Base-by-base conservation (phyloP, 1,284 basidiomycete genomes). In the Stereum hirsutum region DNA sequence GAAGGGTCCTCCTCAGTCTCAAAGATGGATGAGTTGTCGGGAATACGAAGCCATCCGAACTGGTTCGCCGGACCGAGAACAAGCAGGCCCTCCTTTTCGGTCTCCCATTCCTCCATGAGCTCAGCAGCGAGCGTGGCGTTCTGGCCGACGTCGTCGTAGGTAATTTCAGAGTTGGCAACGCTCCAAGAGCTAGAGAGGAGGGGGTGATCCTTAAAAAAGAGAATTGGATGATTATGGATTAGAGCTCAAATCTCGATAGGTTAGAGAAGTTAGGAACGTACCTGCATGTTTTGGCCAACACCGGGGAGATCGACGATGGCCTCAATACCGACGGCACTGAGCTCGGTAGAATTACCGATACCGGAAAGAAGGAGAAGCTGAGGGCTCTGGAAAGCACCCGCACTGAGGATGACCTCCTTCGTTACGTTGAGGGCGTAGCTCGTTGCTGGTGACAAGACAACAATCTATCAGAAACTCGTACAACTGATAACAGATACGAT, bases 341-440 rank as follows among this genome's bases (percentile, higher is more conserved):
- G 55, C 2, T 62, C 46, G 1, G 41, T 30, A 34, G 53, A 48
- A 47, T 59, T 54, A 7, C 67, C 68, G 44, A 70, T 67, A 42
- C 68, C 68, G 11, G 64, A 68, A 21, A 70, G 58, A 54, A 69
- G 60, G 33, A 72, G 60, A 14, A 71, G 51, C 35, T 61, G 62
- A 15, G 69, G 68, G 5, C 65, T 60, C 35, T 64, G 52, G 42
- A 66, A 54, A 4, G 66, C 46, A 10, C 66, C 68, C 8, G 65
- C 62, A 42, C 57, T 57, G 2, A 68, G 47, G 20, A 59, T 54
- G 25, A 59, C 53, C 44, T 62, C 59, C 33, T 50, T 51, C 7
- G 40, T 48, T 7, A 51, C 57, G 17, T 46, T 48, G 6, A 59
- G 47, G n/a, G 58, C 49, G 15, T 35, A 40, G 42, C 37, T 46